Evolutionary conservation across 257 asterid species (phyloP).

Genomic region (Coffea eugenioides): DNA sequence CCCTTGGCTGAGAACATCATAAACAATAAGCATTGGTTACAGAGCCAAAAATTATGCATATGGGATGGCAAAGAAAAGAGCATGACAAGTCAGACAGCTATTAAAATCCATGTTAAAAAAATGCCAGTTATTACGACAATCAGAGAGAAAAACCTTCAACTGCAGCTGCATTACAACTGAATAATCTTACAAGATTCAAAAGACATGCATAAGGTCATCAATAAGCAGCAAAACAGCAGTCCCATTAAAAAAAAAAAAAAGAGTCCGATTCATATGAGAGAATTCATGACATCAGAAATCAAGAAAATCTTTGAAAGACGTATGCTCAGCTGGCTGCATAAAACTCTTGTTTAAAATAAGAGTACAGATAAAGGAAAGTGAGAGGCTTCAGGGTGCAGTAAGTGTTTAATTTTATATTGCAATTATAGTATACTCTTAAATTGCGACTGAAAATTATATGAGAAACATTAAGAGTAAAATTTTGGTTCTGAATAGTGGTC

Average conservation of each 20-base stretch:
- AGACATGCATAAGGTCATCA: neutral
- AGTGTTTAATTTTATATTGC: neutral
- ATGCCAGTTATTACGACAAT: neutral
- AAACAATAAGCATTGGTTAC: constrained; percentile 18
- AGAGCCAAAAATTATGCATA: neutral
- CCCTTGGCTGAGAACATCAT: constrained; percentile 70
- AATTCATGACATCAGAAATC: neutral
- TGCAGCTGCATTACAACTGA: neutral
- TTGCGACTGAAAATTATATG: neutral
- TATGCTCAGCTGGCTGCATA: neutral
- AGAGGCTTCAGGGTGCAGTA: neutral
- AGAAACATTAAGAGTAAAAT: neutral
- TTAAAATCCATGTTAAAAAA: neutral
- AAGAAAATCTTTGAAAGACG: neutral
- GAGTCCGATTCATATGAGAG: neutral
- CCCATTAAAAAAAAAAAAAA: too few relatives aligned
- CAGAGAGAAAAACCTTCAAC: neutral
- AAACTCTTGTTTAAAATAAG: neutral
- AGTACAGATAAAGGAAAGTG: neutral
- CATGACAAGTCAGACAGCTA: neutral
- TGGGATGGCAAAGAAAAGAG: neutral
- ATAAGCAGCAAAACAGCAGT: neutral
- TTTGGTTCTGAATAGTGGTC: neutral
- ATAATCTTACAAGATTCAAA: neutral
- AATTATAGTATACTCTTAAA: neutral